phyloP scores from a whole-genome alignment of 2,329 filamentous ascomycete genomes.

The Helotiales sp. region DNA sequence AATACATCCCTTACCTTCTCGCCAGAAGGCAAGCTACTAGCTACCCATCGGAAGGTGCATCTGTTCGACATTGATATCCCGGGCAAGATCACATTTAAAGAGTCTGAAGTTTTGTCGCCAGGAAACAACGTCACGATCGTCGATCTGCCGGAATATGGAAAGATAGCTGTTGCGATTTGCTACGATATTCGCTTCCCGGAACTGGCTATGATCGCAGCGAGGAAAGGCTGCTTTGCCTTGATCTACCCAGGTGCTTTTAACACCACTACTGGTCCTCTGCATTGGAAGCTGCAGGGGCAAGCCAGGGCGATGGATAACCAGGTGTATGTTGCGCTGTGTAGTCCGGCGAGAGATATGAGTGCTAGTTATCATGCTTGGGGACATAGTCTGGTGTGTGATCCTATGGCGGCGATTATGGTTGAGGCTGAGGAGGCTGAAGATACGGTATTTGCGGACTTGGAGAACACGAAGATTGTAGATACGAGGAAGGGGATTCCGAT shows the following conservation, averaged over 20 bases:
- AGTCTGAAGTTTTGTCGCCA: conserved; percentile 85
- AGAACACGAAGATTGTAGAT: conserved; percentile 70
- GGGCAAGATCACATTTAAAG: conserved; percentile 88
- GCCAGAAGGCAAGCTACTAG: conserved; percentile 79
- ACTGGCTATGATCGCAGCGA: conserved; percentile 84
- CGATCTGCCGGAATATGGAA: conserved; percentile 86
- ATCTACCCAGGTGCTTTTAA: conserved; percentile 98
- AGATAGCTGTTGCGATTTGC: conserved; percentile 88
- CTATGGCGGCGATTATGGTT: conserved; percentile 79
- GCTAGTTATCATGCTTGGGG: conserved; percentile 90
- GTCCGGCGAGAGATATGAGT: conserved; percentile 78
- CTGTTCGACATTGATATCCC: conserved; percentile 98
- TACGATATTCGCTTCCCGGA: conserved; percentile 98
- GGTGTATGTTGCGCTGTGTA: conserved; percentile 90
- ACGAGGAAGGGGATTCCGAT: conserved; percentile 84
- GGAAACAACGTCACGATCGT: conserved; percentile 86
- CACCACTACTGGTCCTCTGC: conserved; percentile 85
- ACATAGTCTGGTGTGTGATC: conserved; percentile 86
- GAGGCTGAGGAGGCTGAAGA: conserved; percentile 81
- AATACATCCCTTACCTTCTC: conserved; percentile 89
- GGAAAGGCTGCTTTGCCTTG: conserved; percentile 84
- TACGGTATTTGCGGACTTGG: conserved; percentile 75
- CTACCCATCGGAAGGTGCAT: conserved; percentile 90
- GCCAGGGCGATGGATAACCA: conserved; percentile 93
- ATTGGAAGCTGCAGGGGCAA: conserved; percentile 85